Conservation (phyloP, 1,284 basidiomycete species). For the Marasmius sp. region DNA sequence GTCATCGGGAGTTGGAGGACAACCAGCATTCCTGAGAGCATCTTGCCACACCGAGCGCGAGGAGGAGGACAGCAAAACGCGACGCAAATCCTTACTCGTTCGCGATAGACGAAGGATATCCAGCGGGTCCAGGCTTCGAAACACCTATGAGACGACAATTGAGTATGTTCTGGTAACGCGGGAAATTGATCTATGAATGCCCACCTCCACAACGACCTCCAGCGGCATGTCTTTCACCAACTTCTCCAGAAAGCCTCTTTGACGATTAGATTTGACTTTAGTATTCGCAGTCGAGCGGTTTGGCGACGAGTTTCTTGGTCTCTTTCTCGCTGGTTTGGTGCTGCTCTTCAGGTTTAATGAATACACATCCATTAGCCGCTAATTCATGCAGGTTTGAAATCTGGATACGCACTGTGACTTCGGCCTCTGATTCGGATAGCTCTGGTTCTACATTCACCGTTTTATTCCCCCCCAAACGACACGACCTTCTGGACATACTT, state of each 20-base stretch:
- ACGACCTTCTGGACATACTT: no score
- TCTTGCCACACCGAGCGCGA: neutral
- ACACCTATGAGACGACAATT: neutral
- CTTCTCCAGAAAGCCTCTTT: neutral
- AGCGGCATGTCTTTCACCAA: neutral
- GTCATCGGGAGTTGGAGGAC: neutral
- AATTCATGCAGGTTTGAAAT: no score
- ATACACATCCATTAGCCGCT: no score
- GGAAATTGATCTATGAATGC: neutral
- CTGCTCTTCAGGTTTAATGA: no score
- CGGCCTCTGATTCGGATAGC: no score
- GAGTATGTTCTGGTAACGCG: neutral
- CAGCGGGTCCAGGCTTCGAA: neutral
- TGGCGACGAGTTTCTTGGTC: no score
- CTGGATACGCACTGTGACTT: no score
- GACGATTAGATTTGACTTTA: neutral
- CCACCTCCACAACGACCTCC: neutral
- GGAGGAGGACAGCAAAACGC: neutral
- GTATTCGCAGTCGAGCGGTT: neutral
- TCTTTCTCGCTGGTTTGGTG: no score
- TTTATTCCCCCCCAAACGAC: no score
- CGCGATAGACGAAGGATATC: neutral
- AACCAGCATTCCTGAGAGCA: neutral
- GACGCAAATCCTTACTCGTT: neutral
- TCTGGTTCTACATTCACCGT: no score